phyloP scores from a whole-genome alignment of 129 eudicot species.

The Ambrosia artemisiifolia region DNA sequence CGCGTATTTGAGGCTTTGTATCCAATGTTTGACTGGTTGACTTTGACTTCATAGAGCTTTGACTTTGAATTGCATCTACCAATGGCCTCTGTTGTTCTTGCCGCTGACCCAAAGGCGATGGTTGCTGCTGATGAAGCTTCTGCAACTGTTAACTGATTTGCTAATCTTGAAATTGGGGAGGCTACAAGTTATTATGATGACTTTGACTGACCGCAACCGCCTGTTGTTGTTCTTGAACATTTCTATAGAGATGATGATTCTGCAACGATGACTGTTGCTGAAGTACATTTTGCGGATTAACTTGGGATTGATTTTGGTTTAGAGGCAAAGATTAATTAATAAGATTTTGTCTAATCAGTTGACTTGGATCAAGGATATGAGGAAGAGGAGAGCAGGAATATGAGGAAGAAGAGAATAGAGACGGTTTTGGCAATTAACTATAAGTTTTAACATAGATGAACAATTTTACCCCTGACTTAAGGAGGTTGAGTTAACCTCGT shows the following conservation, averaged over 20 bases:
- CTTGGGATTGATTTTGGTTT: conserved; percentile 60
- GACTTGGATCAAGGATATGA: conserved; percentile 52
- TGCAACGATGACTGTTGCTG: conserved; percentile 15
- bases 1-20: conserved; percentile 39
- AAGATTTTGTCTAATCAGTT: neutral
- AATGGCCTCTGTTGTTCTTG: conserved; percentile 14
- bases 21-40: conserved; percentile 36
- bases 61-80: no score
- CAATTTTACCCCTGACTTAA: no score
- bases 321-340: no score
- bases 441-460: no score
- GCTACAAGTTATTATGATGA: conserved; percentile 51
- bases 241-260: no score
- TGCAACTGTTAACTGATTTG: conserved; percentile 56
- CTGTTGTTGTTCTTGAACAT: conserved; percentile 19
- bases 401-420: no score
- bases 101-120: conserved; percentile 45
- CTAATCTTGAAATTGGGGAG: conserved; percentile 46
- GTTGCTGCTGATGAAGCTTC: conserved; percentile 86
- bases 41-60: no score
- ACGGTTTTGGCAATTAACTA: no score
- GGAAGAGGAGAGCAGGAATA: no score
- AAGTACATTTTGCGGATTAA: conserved; percentile 49
- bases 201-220: conserved; percentile 28
- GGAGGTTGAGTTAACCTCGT: no score